Conservation (phyloP, 495 filamentous ascomycete species). For the Cairneyella variabilis region DNA sequence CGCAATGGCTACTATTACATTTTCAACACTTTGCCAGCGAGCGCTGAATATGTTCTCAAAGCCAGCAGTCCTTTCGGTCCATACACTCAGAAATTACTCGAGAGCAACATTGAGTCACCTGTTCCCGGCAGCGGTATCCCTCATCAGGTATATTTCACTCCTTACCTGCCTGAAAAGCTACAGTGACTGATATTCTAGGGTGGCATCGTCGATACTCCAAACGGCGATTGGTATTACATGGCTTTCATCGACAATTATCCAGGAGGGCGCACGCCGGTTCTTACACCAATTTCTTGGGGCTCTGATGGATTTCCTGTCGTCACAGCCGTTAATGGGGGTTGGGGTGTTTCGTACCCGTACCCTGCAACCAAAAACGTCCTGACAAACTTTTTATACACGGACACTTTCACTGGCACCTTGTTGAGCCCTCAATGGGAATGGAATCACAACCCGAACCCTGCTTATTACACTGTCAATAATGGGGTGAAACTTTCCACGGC, state of each 20-base stretch:
- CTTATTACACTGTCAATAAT: slow-evolving; percentile 23
- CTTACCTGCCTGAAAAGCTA: too few species aligned
- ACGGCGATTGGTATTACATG: slow-evolving; percentile 56
- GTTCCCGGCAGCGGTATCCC: slow-evolving; percentile 39
- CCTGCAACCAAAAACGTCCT: slow-evolving; percentile 31
- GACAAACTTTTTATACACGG: slow-evolving; percentile 29
- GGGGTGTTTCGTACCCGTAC: slow-evolving; percentile 41
- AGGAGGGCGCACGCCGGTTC: slow-evolving; percentile 50
- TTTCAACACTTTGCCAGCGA: slow-evolving; percentile 36
- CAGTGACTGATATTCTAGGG: too few species aligned
- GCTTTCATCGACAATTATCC: slow-evolving; percentile 53
- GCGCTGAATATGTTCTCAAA: slow-evolving; percentile 43
- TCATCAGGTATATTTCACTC: too few species aligned
- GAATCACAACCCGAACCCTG: slow-evolving; percentile 56
- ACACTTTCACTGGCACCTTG: slow-evolving; percentile 35
- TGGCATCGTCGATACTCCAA: slow-evolving; percentile 48
- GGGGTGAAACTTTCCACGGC: slow-evolving; percentile 41
- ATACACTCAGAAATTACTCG: slow-evolving; percentile 38
- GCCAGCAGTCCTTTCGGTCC: slow-evolving; percentile 43
- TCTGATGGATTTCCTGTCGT: slow-evolving; percentile 46
- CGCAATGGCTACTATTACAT: slow-evolving; percentile 52
- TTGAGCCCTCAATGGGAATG: slow-evolving; percentile 53
- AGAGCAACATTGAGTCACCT: slow-evolving; percentile 35
- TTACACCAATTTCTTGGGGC: slow-evolving; percentile 50
- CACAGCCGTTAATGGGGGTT: slow-evolving; percentile 34